phyloP scores from a whole-genome alignment of 345 rosid species.

The Theobroma cacao region DNA sequence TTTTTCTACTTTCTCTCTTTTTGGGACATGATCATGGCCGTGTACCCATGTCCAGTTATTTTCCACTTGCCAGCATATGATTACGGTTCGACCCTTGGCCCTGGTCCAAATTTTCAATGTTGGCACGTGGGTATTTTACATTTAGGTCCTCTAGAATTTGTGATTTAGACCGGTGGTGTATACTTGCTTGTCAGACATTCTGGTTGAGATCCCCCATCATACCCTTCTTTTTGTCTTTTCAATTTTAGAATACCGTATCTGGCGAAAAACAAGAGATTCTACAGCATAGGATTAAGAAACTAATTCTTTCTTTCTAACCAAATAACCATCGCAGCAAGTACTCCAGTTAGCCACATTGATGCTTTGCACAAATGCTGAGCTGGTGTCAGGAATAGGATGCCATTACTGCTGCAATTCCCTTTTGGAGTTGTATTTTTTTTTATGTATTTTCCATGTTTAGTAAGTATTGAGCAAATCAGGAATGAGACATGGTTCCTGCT shows the following conservation, averaged over 20 bases:
- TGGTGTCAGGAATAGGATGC: no score
- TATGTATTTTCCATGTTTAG: no score
- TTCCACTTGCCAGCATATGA: conserved; percentile 6
- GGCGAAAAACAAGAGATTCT: no score
- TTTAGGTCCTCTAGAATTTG: background rate
- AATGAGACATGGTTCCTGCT: background rate
- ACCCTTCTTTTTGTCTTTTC: background rate
- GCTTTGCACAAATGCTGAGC: no score
- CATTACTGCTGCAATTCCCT: no score
- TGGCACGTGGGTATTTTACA: background rate
- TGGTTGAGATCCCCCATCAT: background rate
- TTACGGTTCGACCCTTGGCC: background rate
- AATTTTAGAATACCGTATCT: no score
- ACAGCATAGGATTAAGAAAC: no score
- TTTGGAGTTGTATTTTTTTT: no score
- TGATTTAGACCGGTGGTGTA: background rate
- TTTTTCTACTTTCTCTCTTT: background rate
- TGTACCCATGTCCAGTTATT: background rate
- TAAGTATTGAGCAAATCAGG: background rate
- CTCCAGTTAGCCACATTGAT: no score
- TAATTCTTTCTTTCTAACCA: no score
- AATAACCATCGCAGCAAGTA: no score
- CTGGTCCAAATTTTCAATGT: background rate
- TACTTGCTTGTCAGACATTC: background rate
- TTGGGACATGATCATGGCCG: background rate